Evolutionary conservation across 2,329 filamentous ascomycete genomes (phyloP).

Genomic region (Xylaria polymorpha): DNA sequence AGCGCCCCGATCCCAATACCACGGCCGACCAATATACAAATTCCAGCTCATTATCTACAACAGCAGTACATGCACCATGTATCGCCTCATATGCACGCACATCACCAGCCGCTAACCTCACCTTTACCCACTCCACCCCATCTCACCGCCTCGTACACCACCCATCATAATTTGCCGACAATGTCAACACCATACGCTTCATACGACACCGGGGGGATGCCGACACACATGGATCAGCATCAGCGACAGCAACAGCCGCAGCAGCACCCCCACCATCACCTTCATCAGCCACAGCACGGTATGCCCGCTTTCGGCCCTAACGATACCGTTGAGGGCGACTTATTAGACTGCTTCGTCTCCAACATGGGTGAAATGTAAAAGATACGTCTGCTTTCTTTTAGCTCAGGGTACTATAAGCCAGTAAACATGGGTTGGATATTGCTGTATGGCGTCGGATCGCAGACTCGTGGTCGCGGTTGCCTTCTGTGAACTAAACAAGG

Average conservation of each 20-base stretch:
- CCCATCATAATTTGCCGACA: conserved; percentile 27
- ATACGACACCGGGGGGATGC: conserved; percentile 28
- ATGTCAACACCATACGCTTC: conserved; percentile 29
- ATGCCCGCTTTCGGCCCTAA: conserved; percentile 24
- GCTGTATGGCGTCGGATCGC: not conserved
- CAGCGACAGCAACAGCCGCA: conserved; percentile 25
- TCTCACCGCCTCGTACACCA: conserved; percentile 29
- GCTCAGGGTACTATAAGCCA: not conserved
- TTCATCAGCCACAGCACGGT: conserved; percentile 18
- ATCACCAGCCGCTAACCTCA: conserved; percentile 32
- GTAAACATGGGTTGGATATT: not conserved
- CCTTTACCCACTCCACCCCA: conserved; percentile 34
- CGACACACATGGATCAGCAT: conserved; percentile 32
- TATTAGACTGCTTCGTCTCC: conserved; percentile 38
- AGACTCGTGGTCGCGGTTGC: not conserved
- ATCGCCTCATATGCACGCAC: conserved; percentile 30
- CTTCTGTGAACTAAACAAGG: not conserved
- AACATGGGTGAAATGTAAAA: conserved; percentile 36
- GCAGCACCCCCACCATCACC: conserved; percentile 13
- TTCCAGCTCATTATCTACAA: conserved; percentile 32
- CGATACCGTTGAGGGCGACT: conserved; percentile 24
- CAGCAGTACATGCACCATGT: conserved; percentile 37
- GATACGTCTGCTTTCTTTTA: not conserved
- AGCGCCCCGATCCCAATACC: conserved; percentile 34
- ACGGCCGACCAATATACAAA: conserved; percentile 29